Base-by-base conservation (phyloP, 2,329 filamentous ascomycete genomes). In the Geosmithia flava region DNA sequence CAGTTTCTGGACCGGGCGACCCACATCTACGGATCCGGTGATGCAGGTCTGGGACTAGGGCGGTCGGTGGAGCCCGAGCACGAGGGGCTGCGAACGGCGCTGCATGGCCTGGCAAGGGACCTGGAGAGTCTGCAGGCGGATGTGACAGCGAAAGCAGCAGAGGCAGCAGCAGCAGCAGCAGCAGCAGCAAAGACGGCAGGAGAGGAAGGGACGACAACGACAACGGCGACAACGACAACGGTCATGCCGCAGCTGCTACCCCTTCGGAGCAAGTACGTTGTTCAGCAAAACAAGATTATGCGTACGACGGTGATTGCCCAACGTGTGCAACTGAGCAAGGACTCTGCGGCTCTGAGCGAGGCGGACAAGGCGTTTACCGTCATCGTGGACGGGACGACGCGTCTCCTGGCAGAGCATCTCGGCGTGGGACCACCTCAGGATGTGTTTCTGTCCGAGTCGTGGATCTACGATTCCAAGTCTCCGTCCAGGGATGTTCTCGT, bases 261-360 rank as follows among this genome's bases (percentile, higher is more conserved):
- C 3, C 71, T 94, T 29, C 80, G 82, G 52, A 94, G 83, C 65
- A 83, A 83, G 59, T 85, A 93, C 62, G 83, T 83, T 55, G 74
- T 83, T 11, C 81, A 83, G 53, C 23, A 27, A 27, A 77, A 76
- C 64, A 81, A 80, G 53, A 80, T 84, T 42, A 66, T 87, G 41
- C 75, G 87, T 43, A 87, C 86, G 1, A 91, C 87, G 0, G 79
- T 91, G 30, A 80, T 91, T 46, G 85, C 85, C 16, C 85, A 91
- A 58, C 85, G 86, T 59, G 85, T 93, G 17, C 82, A 89, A 57
- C 71, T 93, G 41, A 87, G 83, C 64, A 84, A 80, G 53, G 82
- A 89, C 59, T 81, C 82, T 54, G 80, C 85, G 1, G 71, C 76
- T 3, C 71, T 91, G 27, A 85, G 83, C 0, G 74, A 81, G 43